phyloP scores from a whole-genome alignment of 129 eudicot genomes.

The carrot (Daucus carota) region DH1_v3.0 NC_030384.2:45241501-45242000 shows the following conservation, averaged over 20 bases:
- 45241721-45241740: constrained; percentile 98
- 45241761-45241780: constrained; percentile 55
- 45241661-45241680: constrained; percentile 49
- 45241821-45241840: constrained; percentile 13
- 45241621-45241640: constrained; percentile 76
- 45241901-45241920: constrained; percentile 95
- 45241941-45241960: constrained; percentile 81
- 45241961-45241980: constrained; percentile 97
- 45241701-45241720: constrained; percentile 90
- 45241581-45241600: constrained; percentile 64
- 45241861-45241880: constrained; percentile 40
- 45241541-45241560: constrained; percentile 66
- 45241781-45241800: constrained; percentile 88
- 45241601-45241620: constrained; percentile 61
- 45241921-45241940: constrained; percentile 83
- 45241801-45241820: constrained; percentile 1
- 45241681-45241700: constrained; percentile 57
- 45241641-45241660: constrained; percentile 79
- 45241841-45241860: constrained; percentile 1
- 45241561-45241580: constrained; percentile 92
- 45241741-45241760: constrained; percentile 78
- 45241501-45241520: constrained; percentile 79
- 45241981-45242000: constrained; percentile 93
- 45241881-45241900: constrained; percentile 92
- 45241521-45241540: constrained; percentile 52